phyloP scores from a whole-genome alignment of 2,329 filamentous ascomycete species.

The Diatrype stigma region DNA sequence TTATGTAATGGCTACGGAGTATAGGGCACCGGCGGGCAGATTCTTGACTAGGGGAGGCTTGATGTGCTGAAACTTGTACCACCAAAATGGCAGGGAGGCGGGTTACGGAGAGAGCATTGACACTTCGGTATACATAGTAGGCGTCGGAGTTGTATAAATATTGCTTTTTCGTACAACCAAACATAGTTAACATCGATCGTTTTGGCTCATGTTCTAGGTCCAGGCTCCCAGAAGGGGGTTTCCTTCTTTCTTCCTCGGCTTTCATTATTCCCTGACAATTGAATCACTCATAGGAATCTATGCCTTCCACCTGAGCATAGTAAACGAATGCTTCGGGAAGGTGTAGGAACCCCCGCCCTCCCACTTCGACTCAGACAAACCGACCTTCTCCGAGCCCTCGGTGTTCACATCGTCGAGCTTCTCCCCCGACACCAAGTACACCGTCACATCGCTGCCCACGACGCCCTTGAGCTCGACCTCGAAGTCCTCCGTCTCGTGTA shows the following conservation, averaged over 20 bases:
- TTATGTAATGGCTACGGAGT: not conserved
- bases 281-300: not conserved
- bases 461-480: conserved; percentile 57
- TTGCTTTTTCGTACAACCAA: not conserved
- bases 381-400: conserved; percentile 58
- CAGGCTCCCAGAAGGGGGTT: conserved; percentile 6
- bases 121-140: not conserved
- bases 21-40: not conserved
- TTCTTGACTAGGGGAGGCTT: not conserved
- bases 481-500: conserved; percentile 57
- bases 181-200: too few species aligned
- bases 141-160: not conserved
- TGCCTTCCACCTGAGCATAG: conserved; percentile 52
- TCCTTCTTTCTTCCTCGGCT: conserved; percentile 7
- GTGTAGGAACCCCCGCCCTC: conserved; percentile 56
- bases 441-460: conserved; percentile 45
- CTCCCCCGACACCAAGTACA: conserved; percentile 59
- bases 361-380: conserved; percentile 58
- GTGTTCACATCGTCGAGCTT: conserved; percentile 58
- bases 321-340: conserved; percentile 69
- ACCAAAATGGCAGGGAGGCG: not conserved
- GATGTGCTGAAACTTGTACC: not conserved
- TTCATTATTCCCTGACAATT: not conserved
- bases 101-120: not conserved
- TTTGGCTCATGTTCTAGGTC: not conserved